phyloP scores from a whole-genome alignment of 2,329 filamentous ascomycete species.

The Magnaporthiopsis rhizophila region DNA sequence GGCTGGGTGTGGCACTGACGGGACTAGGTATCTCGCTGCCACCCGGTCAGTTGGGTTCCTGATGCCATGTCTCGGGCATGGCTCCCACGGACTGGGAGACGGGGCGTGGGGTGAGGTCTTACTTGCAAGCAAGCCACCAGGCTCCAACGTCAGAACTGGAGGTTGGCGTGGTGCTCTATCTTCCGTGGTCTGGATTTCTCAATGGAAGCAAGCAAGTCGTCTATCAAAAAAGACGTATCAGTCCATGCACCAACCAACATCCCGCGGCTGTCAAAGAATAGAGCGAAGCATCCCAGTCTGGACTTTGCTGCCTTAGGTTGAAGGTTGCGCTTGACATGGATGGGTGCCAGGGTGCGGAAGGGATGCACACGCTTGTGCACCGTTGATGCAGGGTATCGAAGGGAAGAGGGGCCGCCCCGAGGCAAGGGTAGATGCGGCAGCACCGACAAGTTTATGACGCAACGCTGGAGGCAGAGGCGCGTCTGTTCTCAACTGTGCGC shows the following conservation, averaged over 20 bases:
- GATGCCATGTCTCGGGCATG: conserved; percentile 3
- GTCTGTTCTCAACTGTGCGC: background rate
- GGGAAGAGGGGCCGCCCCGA: background rate
- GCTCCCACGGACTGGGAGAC: background rate
- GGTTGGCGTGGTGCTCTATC: background rate
- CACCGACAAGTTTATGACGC: conserved; percentile 7
- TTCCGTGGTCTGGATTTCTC: background rate
- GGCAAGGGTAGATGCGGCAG: conserved; percentile 3
- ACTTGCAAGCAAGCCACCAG: background rate
- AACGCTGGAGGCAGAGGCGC: background rate
- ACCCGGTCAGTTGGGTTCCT: conserved; percentile 7
- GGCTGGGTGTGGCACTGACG: background rate
- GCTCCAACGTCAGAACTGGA: background rate
- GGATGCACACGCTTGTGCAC: conserved; percentile 7
- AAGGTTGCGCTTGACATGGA: background rate
- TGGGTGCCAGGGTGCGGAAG: background rate
- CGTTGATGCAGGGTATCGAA: conserved; percentile 3
- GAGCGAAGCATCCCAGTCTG: background rate
- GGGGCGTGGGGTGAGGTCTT: background rate
- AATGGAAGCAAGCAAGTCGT: background rate
- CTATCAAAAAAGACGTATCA: background rate
- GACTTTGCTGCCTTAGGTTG: background rate
- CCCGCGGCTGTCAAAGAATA: background rate
- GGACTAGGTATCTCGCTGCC: background rate
- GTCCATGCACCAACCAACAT: background rate